Percentiles rank a stretch among this genome's conserved stretches.
These are phyloP conservation scores for Saccharomyces hybrid DNA, from an alignment of 1,139 yeast species.

Conservation along the genomic window DNA sequence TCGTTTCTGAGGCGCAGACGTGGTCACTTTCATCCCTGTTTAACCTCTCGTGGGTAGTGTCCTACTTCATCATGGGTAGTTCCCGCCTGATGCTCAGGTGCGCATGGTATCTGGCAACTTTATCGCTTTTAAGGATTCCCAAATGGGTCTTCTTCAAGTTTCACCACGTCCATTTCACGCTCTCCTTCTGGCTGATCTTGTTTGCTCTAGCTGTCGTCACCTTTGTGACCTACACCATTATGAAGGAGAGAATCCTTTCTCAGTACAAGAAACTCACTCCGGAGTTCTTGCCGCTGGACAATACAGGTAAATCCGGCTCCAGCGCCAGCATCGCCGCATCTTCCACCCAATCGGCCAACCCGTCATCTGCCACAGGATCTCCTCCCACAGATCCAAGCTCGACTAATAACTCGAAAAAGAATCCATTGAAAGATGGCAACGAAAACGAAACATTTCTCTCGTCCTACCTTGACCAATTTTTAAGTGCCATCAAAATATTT, in stretches of 20 bases:
- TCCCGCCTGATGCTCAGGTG: slow-evolving; percentile 2
- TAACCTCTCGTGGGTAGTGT: slow-evolving; percentile 3
- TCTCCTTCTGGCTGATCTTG: slow-evolving; percentile 11
- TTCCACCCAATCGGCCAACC: background rate
- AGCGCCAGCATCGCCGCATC: background rate
- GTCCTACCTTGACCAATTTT: slow-evolving; percentile 77
- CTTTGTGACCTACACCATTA: slow-evolving; percentile 10
- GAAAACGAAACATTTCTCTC: slow-evolving; percentile 16
- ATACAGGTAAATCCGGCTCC: slow-evolving; percentile 2
- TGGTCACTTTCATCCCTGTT: slow-evolving; percentile 3
- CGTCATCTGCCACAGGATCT: background rate
- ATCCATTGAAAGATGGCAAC: slow-evolving; percentile 3
- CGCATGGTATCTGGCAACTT: slow-evolving; percentile 7
- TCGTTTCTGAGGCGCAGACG: background rate
- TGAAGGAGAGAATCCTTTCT: slow-evolving; percentile 15
- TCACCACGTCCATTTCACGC: slow-evolving; percentile 11
- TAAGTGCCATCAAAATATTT: slow-evolving; percentile 85
- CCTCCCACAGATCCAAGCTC: background rate
- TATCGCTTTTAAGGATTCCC: slow-evolving; percentile 10
- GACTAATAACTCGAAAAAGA: background rate
- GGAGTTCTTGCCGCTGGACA: slow-evolving; percentile 7
- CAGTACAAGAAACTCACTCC: slow-evolving; percentile 13
- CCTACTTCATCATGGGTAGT: slow-evolving; percentile 3
- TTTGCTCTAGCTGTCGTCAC: slow-evolving; percentile 8
- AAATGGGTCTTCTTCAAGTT: slow-evolving; percentile 12